Base-by-base conservation (phyloP, 176 grass and related monocot species). In the Cenchrus americanus region DNA sequence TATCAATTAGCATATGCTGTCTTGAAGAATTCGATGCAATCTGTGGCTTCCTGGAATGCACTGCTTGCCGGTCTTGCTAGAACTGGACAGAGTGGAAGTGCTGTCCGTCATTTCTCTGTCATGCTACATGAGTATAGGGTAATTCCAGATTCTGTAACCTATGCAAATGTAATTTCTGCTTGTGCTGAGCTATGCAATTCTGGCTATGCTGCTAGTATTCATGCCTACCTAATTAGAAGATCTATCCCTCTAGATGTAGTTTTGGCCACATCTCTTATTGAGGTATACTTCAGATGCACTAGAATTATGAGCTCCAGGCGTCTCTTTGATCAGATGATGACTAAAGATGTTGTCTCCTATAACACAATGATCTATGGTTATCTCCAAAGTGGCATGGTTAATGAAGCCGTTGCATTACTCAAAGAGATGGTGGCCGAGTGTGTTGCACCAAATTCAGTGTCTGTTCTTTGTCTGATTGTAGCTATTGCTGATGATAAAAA, bases 171-270 rank as follows among this genome's bases (percentile, higher is more conserved):
- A 23, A 84, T 92, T 77, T 92, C 90, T 80, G 87, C 84, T 67
- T 92, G 84, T 84, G 57, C 77, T 75, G 85, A 93, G 74, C 41
- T 85, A 51, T 43, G 80, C n/a, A 75, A 78, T 78, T 71, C 18
- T 61, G 26, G 60, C 32, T 60, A 53, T 69, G 76, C 84, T 74
- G 82, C 87, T 67, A 77, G 87, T 76, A 78, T 92, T 54, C 90
- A 92, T 81, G 84, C 80, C 60, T 92, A 89, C 80, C 40, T 92
- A n/a, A 72, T 84, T 9, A 87, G 87, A 93, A 90, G 87, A 87
- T 82, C 2, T 82, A 85, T 92, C 60, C 80, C 49, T 40, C 22
- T 89, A 52, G 90, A 92, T 77, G 47, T 84, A 17, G 87, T 92
- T 90, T 87, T 93, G 87, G 44, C 34, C 81, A 93, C 91, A 73